Evolutionary conservation across 257 asterid genomes (phyloP), one percentile per base, ranked within the genome.

Genomic region (Phtheirospermum japonicum): DNA sequence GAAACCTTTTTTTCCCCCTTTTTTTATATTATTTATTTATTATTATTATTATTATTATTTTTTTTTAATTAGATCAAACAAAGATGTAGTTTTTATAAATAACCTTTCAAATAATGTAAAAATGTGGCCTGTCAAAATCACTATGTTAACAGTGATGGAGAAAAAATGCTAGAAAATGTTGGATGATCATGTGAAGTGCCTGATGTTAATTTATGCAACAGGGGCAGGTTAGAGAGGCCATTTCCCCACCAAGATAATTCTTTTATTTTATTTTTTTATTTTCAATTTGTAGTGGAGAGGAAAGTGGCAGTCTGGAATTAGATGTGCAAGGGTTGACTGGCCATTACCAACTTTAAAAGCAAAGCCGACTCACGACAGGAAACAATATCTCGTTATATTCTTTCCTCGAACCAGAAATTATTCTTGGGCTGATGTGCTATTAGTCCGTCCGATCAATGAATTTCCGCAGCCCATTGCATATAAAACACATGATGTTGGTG

Each of bases 231-330:
- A n/a, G n/a, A n/a, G n/a, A n/a, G n/a, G n/a, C n/a, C n/a, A n/a
- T n/a, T n/a, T n/a, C n/a, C n/a, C n/a, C n/a, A n/a, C n/a, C n/a
- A n/a, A n/a, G n/a, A n/a, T n/a, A n/a, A n/a, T n/a, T n/a, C n/a
- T n/a, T n/a, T n/a, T n/a, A n/a, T 33, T 33, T 55, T 70, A 32
- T 67, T 33, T 51, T 71, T 68, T 56, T 70, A n/a, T n/a, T 68
- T 61, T 67, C 50, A 43, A 55, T 61, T 68, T 75, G 61, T 64
- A 93, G 99, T 89, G 99, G 97, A 87, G 97, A 77, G 99, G 99
- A 65, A 73, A 82, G 73, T 93, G 99, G 99, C 97, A 93, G 75
- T 83, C 97, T 37, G 99, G 97, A 80, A 93, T 93, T 57, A 83
- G 82, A 77, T 93, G 99, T 63, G 90, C 92, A 13, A 80, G 91